Percentiles rank a stretch among this genome's conserved stretches.
Evolutionary conservation across 2,329 filamentous ascomycete species (phyloP).

Genomic region (Pestalotiopsis sp.): DNA sequence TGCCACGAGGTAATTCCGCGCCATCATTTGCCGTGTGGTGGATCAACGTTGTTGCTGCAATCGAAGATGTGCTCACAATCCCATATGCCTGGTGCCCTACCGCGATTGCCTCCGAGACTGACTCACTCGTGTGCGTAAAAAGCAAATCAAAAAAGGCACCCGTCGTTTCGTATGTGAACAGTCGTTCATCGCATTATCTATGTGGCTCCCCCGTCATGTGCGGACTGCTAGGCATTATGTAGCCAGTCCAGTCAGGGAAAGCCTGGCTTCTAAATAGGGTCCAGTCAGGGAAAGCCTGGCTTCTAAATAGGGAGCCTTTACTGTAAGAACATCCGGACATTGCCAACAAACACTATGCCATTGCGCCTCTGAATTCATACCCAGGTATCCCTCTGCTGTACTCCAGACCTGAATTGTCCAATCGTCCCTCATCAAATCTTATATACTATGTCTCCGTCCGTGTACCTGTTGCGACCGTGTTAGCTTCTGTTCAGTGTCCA

Average conservation of each 20-base stretch:
- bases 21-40: background rate
- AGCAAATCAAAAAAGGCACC: background rate
- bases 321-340: background rate
- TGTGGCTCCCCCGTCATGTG: background rate
- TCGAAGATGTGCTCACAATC: background rate
- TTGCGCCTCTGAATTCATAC: background rate
- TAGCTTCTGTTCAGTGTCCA: slow-evolving; percentile 3
- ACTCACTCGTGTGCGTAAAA: background rate
- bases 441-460: slow-evolving; percentile 35
- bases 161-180: background rate
- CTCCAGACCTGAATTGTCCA: slow-evolving; percentile 1
- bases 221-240: background rate
- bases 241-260: background rate
- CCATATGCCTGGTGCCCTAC: background rate
- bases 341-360: background rate
- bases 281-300: background rate
- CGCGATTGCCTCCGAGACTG: background rate
- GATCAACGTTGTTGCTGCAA: background rate
- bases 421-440: slow-evolving; percentile 28
- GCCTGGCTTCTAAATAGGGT: background rate
- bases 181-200: background rate
- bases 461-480: slow-evolving; percentile 27
- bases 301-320: background rate
- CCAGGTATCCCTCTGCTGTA: background rate
- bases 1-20: background rate